These are phyloP conservation scores for Beauveria brongniartii DNA, from an alignment of 2,329 filamentous ascomycete species.

Conservation along the genomic window DNA sequence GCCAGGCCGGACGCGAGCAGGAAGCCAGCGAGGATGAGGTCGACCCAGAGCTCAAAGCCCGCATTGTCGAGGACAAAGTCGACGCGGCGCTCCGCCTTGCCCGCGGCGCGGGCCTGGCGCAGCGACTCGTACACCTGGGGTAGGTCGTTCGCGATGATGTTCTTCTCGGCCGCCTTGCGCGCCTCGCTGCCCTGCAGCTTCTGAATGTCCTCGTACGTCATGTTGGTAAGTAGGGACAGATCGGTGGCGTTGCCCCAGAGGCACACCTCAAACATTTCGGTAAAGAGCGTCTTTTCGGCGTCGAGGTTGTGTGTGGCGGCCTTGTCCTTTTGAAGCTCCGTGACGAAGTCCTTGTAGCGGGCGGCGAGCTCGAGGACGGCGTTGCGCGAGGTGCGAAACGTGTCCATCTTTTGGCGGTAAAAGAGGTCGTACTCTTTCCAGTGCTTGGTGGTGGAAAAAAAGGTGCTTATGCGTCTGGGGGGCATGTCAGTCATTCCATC, in stretches of 20 bases:
- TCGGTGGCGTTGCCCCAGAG: slow-evolving; percentile 97
- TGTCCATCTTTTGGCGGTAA: slow-evolving; percentile 78
- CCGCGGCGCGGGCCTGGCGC: slow-evolving; percentile 53
- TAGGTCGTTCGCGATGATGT: slow-evolving; percentile 86
- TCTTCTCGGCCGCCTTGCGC: slow-evolving; percentile 78
- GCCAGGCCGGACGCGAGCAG: slow-evolving; percentile 77
- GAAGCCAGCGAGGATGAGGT: slow-evolving; percentile 86
- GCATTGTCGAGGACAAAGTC: slow-evolving; percentile 97
- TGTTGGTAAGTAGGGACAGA: slow-evolving; percentile 77
- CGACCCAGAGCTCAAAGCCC: slow-evolving; percentile 94
- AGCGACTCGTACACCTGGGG: slow-evolving; percentile 62
- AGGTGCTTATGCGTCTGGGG: slow-evolving; percentile 62
- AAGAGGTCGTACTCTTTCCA: slow-evolving; percentile 94
- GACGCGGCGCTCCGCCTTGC: slow-evolving; percentile 63
- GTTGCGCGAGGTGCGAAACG: slow-evolving; percentile 83
- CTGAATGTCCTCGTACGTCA: slow-evolving; percentile 94
- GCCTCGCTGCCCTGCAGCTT: slow-evolving; percentile 87
- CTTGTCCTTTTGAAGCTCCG: slow-evolving; percentile 51
- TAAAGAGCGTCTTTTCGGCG: slow-evolving; percentile 71
- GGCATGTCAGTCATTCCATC: slow-evolving; percentile 14
- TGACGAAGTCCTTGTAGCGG: slow-evolving; percentile 67
- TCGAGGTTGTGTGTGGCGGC: slow-evolving; percentile 49
- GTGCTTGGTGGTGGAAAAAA: slow-evolving; percentile 66
- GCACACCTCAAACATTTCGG: slow-evolving; percentile 92
- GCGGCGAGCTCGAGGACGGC: slow-evolving; percentile 75